Percentiles rank a stretch among this genome's conserved stretches.
These are phyloP conservation scores for Globisporangium parvum DNA, from an alignment of 352 stramenopile species.

Conservation along the genomic window DNA sequence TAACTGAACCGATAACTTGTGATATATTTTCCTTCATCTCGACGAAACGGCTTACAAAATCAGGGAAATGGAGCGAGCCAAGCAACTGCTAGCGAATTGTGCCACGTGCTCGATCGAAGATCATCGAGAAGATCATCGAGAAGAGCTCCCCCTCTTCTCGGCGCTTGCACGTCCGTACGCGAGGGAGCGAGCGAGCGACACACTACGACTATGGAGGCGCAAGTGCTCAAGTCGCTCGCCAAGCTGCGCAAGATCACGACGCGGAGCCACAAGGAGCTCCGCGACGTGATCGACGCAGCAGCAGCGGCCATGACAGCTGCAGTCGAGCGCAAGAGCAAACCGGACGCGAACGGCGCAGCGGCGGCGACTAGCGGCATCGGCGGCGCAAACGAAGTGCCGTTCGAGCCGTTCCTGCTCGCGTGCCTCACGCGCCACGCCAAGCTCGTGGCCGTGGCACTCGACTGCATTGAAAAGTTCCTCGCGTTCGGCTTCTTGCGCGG, in stretches of 20 bases:
- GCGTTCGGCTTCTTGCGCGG: conserved; percentile 82
- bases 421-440: conserved; percentile 74
- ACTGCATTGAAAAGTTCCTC: conserved; percentile 89
- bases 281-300: conserved; percentile 57
- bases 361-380: conserved; percentile 16
- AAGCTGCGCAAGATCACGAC: conserved; percentile 77
- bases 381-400: conserved; percentile 42
- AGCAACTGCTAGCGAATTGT: too few relatives aligned
- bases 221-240: conserved; percentile 62
- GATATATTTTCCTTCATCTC: too few relatives aligned
- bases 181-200: too few relatives aligned
- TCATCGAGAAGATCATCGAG: too few relatives aligned
- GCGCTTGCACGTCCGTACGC: too few relatives aligned
- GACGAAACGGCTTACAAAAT: too few relatives aligned
- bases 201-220: conserved; percentile 36
- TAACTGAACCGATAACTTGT: too few relatives aligned
- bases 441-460: conserved; percentile 70
- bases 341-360: not conserved
- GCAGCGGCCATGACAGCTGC: conserved; percentile 34
- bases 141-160: too few relatives aligned
- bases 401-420: conserved; percentile 68
- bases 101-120: too few relatives aligned
- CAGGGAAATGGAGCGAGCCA: too few relatives aligned
- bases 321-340: conserved; percentile 24
- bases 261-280: conserved; percentile 68